phyloP scores from a whole-genome alignment of 1,284 basidiomycete genomes.

The Porodaedalea pini region DNA sequence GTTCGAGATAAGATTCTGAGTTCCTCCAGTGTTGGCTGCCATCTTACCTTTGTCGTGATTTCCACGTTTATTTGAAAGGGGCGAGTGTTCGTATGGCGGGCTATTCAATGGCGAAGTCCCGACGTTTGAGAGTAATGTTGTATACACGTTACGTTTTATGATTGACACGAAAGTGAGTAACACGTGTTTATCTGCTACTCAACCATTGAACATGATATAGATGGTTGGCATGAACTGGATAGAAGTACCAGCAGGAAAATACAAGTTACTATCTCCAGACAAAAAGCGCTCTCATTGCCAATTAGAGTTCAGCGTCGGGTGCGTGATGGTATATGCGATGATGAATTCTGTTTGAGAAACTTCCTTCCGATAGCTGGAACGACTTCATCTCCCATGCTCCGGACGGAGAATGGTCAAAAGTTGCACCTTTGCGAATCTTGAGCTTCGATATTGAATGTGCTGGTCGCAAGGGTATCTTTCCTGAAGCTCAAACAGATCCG shows the following conservation, averaged over 20 bases:
- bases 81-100: constrained; percentile 71
- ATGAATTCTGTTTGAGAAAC: constrained; percentile 11
- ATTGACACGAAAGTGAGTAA: constrained; percentile 80
- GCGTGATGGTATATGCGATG: constrained; percentile 25
- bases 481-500: constrained; percentile 83
- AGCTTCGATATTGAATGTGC: constrained; percentile 99
- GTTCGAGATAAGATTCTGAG: constrained; percentile 73
- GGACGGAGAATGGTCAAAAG: constrained; percentile 85
- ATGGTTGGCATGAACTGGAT: constrained; percentile 98
- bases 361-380: constrained; percentile 57
- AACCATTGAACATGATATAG: constrained; percentile 37
- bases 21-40: neutral
- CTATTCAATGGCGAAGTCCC: constrained; percentile 56
- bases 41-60: constrained; percentile 16
- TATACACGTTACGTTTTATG: constrained; percentile 90
- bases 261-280: constrained; percentile 53
- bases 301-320: constrained; percentile 79
- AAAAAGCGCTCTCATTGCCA: constrained; percentile 80
- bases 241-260: constrained; percentile 80
- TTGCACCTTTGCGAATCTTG: constrained; percentile 87
- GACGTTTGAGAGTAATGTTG: constrained; percentile 92
- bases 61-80: constrained; percentile 83
- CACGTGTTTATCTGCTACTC: neutral
- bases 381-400: constrained; percentile 84
- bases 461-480: constrained; percentile 92